A percentile compares a stretch with the other conserved stretches of the same genome.
Conservation (phyloP, 306 rosid species). For the Pyrus bretschneideri region DNA sequence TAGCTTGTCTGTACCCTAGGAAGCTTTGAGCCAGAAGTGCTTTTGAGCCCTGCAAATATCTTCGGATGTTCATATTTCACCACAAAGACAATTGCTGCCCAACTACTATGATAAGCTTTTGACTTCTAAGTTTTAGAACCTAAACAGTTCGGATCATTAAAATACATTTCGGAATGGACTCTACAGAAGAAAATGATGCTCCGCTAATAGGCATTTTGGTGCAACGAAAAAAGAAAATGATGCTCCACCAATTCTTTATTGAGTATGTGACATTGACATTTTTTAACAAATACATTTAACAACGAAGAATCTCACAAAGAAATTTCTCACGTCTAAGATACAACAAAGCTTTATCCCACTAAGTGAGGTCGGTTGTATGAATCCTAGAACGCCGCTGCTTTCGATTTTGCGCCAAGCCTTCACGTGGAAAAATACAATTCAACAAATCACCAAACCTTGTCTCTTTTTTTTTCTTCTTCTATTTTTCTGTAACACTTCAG, state of each 20-base stretch:
- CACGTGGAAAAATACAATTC: neutral
- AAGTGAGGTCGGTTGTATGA: no score
- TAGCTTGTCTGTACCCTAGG: neutral
- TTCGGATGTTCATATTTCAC: constrained; percentile 4
- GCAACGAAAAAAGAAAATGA: constrained; percentile 39
- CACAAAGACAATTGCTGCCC: constrained; percentile 5
- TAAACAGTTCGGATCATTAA: no score
- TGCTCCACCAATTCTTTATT: constrained; percentile 24
- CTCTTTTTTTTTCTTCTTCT: neutral
- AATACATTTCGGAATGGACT: no score
- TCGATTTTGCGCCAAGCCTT: no score
- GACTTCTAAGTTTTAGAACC: neutral
- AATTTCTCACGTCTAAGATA: constrained; percentile 18
- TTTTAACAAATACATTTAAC: constrained; percentile 1
- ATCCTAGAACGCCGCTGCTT: no score
- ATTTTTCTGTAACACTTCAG: constrained; percentile 11
- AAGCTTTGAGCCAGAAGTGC: neutral
- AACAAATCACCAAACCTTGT: constrained; percentile 17
- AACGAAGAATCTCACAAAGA: constrained; percentile 18
- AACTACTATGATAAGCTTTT: neutral
- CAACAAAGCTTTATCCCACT: no score
- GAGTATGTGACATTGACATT: constrained; percentile 7
- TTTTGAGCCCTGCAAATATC: neutral
- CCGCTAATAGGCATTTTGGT: constrained; percentile 22
- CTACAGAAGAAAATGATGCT: no score